phyloP scores from a whole-genome alignment of 2,329 filamentous ascomycete genomes.

The Herpotrichia juniperi region DNA sequence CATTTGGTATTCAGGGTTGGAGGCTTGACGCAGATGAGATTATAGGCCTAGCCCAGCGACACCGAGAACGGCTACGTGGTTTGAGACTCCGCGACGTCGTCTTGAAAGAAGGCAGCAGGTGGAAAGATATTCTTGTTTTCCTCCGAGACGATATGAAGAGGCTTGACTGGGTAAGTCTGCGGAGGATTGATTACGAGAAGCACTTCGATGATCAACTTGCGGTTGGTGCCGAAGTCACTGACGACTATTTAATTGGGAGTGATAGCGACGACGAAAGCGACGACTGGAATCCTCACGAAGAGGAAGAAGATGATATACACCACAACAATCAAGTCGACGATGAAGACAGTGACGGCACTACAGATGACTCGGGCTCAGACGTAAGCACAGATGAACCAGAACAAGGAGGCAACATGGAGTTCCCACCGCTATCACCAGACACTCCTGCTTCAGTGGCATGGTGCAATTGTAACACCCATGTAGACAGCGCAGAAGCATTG shows the following conservation, averaged over 20 bases:
- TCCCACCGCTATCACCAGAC: constrained; percentile 52
- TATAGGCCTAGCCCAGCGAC: constrained; percentile 61
- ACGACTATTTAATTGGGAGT: constrained; percentile 51
- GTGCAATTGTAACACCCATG: constrained; percentile 52
- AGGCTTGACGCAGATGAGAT: constrained; percentile 66
- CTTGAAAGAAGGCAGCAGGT: constrained; percentile 64
- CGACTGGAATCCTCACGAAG: constrained; percentile 41
- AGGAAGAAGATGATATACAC: constrained; percentile 31
- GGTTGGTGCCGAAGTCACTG: constrained; percentile 54
- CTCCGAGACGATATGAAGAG: constrained; percentile 62
- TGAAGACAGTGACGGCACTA: constrained; percentile 39
- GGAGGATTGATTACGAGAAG: constrained; percentile 64
- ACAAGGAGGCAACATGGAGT: constrained; percentile 51
- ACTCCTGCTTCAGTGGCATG: constrained; percentile 54
- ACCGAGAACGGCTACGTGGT: constrained; percentile 62
- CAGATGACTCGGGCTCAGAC: constrained; percentile 39
- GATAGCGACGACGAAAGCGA: constrained; percentile 50
- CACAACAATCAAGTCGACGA: constrained; percentile 18
- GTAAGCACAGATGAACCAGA: constrained; percentile 44
- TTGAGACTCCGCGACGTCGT: constrained; percentile 66
- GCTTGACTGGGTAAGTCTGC: constrained; percentile 68
- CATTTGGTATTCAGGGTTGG: constrained; percentile 71
- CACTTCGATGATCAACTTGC: constrained; percentile 58
- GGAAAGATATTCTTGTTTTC: constrained; percentile 65
- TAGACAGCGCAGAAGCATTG: constrained; percentile 52